Evolutionary conservation across 2,329 filamentous ascomycete species (phyloP).

Genomic region (Fusarium avenaceum): DNA sequence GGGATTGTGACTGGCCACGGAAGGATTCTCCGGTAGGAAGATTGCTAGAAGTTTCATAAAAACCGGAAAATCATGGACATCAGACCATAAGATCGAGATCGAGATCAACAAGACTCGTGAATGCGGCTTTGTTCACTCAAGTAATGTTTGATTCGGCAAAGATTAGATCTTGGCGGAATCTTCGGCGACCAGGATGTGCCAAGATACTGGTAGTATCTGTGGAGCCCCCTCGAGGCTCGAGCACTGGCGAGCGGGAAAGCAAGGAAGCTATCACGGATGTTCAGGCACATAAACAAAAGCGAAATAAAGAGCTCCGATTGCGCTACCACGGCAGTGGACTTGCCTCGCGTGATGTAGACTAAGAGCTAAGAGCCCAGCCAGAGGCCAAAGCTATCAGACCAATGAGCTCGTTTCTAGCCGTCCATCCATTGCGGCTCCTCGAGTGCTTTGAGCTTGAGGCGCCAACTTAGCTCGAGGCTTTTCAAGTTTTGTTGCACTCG

Average conservation of each 20-base stretch:
- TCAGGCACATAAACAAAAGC: slow-evolving; percentile 33
- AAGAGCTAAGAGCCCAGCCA: not conserved
- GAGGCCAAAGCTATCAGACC: slow-evolving; percentile 15
- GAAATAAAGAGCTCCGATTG: slow-evolving; percentile 1
- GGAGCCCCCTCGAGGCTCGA: slow-evolving; percentile 19
- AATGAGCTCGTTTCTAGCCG: slow-evolving; percentile 23
- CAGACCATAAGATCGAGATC: slow-evolving; percentile 33
- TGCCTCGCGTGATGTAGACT: no score
- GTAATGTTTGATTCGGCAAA: slow-evolving; percentile 16
- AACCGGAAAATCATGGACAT: slow-evolving; percentile 15
- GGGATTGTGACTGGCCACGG: slow-evolving; percentile 22
- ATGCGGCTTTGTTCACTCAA: slow-evolving; percentile 12
- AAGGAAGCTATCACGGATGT: slow-evolving; percentile 38
- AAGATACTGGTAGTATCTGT: slow-evolving; percentile 40
- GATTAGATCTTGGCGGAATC: slow-evolving; percentile 43
- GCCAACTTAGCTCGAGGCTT: slow-evolving; percentile 32
- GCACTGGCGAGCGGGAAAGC: slow-evolving; percentile 29
- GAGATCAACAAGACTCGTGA: slow-evolving; percentile 30
- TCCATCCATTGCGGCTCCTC: slow-evolving; percentile 14
- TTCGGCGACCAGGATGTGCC: slow-evolving; percentile 36
- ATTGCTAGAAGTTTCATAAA: slow-evolving; percentile 26
- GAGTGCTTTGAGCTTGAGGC: slow-evolving; percentile 22
- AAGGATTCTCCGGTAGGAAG: slow-evolving; percentile 19
- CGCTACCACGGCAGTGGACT: no score
- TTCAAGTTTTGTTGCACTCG: slow-evolving; percentile 24